Conservation (phyloP, 768 basidiomycete genomes). For the Lentinula edodes region DNA sequence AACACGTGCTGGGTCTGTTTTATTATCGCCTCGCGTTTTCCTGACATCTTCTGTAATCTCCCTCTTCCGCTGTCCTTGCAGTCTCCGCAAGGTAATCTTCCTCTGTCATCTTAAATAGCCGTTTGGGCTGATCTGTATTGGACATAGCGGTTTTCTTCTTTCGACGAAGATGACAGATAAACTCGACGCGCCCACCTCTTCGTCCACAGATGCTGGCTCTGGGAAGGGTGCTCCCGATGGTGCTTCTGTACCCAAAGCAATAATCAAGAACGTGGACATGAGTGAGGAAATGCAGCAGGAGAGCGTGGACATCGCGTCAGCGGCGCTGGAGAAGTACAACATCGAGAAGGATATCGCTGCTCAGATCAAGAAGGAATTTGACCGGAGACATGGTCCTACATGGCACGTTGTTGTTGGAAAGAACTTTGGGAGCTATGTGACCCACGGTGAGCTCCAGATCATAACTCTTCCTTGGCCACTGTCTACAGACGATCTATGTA, state of each 20-base stretch:
- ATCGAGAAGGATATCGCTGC: conserved; percentile 99
- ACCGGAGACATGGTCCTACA: conserved; percentile 85
- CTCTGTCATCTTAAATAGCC: background rate
- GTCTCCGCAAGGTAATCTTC: conserved; percentile 1
- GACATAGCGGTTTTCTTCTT: background rate
- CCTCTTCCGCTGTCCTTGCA: conserved; percentile 1
- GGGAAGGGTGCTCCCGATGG: conserved; percentile 27
- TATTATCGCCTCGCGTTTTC: conserved; percentile 4
- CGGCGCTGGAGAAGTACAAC: conserved; percentile 84
- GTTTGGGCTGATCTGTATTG: background rate
- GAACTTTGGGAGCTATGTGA: conserved; percentile 98
- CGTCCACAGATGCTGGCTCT: conserved; percentile 49
- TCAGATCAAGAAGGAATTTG: conserved; percentile 97
- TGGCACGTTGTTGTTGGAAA: conserved; percentile 99
- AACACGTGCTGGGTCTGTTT: background rate
- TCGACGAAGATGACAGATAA: conserved; percentile 2
- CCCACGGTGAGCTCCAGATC: conserved; percentile 65
- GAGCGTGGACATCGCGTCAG: conserved; percentile 80
- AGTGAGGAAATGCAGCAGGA: conserved; percentile 94
- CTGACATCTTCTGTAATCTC: background rate
- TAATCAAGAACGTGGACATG: conserved; percentile 98
- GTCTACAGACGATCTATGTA: background rate
- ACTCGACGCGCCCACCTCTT: conserved; percentile 47
- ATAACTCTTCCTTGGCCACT: conserved; percentile 5
- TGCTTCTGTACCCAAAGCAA: conserved; percentile 60